Conservation (phyloP, 2,329 filamentous ascomycete genomes). For the Zalaria sp. region DNA sequence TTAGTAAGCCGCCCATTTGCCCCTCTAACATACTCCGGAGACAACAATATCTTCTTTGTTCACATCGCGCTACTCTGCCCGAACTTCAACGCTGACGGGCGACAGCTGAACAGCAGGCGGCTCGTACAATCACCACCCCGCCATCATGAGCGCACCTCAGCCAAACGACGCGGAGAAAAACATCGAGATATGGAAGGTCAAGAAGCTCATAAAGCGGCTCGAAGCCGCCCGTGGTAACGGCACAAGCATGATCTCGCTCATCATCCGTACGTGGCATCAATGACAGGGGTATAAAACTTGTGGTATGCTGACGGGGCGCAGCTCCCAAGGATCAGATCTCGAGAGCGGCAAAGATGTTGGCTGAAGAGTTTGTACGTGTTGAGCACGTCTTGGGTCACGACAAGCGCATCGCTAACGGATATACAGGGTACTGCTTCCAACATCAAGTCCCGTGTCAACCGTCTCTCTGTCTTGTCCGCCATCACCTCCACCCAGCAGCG, state of each 20-base stretch:
- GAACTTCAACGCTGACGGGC: too few species aligned
- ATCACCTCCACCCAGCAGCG: slow-evolving; percentile 99
- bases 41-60: too few species aligned
- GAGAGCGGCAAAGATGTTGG: slow-evolving; percentile 96
- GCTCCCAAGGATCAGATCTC: slow-evolving; percentile 98
- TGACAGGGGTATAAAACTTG: slow-evolving; percentile 7
- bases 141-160: slow-evolving; percentile 75
- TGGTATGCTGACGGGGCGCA: slow-evolving; percentile 24
- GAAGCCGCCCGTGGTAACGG: slow-evolving; percentile 96
- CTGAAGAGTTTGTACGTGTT: slow-evolving; percentile 50
- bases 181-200: slow-evolving; percentile 90
- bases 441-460: slow-evolving; percentile 98
- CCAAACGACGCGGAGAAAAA: slow-evolving; percentile 97
- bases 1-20: too few species aligned
- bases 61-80: too few species aligned
- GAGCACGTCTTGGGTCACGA: too few species aligned
- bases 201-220: slow-evolving; percentile 98
- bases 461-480: slow-evolving; percentile 91
- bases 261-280: slow-evolving; percentile 60
- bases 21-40: too few species aligned
- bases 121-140: slow-evolving; percentile 5
- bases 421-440: slow-evolving; percentile 70
- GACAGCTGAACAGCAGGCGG: neutral
- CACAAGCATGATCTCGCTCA: slow-evolving; percentile 98
- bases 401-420: slow-evolving; percentile 18